Conservation (phyloP, 768 basidiomycete genomes). For the Hygrocybe punicea region DNA sequence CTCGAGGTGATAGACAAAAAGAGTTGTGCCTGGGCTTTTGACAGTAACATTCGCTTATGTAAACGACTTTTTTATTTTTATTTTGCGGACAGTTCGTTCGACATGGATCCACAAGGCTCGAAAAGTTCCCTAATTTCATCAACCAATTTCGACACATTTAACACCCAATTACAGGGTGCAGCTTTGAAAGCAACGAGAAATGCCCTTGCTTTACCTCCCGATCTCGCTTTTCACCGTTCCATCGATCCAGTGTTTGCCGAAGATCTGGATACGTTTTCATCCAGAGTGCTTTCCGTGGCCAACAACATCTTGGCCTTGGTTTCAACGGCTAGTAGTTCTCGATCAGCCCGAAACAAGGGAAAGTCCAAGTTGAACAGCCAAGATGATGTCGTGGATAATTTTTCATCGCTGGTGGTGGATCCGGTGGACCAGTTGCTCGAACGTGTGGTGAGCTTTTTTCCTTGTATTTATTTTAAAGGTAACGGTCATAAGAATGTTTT, state of each 20-base stretch:
- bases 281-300: slow-evolving; percentile 60
- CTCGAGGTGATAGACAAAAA: too few species aligned
- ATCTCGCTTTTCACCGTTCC: slow-evolving; percentile 87
- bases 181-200: slow-evolving; percentile 63
- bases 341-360: slow-evolving; percentile 42
- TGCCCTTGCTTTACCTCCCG: slow-evolving; percentile 60
- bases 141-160: slow-evolving; percentile 48
- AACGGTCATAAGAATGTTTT: neutral
- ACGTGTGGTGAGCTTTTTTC: slow-evolving; percentile 58
- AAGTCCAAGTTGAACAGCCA: slow-evolving; percentile 57
- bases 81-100: too few species aligned
- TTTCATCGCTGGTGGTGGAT: slow-evolving; percentile 74
- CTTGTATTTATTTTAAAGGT: neutral
- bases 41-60: too few species aligned
- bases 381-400: slow-evolving; percentile 84
- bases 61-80: too few species aligned
- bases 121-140: neutral
- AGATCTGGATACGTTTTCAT: slow-evolving; percentile 67
- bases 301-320: slow-evolving; percentile 59
- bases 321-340: slow-evolving; percentile 38
- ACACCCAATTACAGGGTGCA: slow-evolving; percentile 53
- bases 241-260: slow-evolving; percentile 68
- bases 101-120: neutral
- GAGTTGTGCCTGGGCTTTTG: too few species aligned
- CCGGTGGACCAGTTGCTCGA: slow-evolving; percentile 83